These are phyloP conservation scores for Diplodia corticola DNA, from an alignment of 2,329 filamentous ascomycete genomes.

Conservation along the genomic window DNA sequence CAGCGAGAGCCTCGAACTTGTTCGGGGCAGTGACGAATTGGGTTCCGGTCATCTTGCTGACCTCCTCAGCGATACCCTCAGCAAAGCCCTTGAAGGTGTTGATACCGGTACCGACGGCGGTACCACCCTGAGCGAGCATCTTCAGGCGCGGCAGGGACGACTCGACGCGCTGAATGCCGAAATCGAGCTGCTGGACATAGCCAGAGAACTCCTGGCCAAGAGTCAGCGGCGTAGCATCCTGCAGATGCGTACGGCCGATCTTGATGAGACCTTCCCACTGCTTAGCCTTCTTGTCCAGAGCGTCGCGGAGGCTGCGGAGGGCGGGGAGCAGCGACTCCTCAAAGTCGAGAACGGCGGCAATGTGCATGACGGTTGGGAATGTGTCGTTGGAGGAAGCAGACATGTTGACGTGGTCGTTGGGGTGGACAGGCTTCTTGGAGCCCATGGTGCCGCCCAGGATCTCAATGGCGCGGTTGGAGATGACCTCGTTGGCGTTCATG, in stretches of 20 bases:
- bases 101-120: constrained; percentile 93
- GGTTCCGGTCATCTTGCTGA: constrained; percentile 87
- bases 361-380: constrained; percentile 99
- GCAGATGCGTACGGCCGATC: constrained; percentile 95
- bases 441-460: constrained; percentile 93
- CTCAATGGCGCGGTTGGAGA: constrained; percentile 98
- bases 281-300: constrained; percentile 84
- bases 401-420: constrained; percentile 99
- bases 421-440: constrained; percentile 97
- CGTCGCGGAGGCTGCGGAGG: constrained; percentile 76
- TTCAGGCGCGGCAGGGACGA: constrained; percentile 79
- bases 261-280: constrained; percentile 96
- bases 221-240: constrained; percentile 94
- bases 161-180: constrained; percentile 84
- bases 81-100: constrained; percentile 98
- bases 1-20: constrained; percentile 96
- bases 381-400: constrained; percentile 98
- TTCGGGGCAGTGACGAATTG: constrained; percentile 96
- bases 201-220: constrained; percentile 97
- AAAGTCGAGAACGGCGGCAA: constrained; percentile 91
- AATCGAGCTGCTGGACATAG: constrained; percentile 92
- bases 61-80: constrained; percentile 86
- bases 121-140: constrained; percentile 90
- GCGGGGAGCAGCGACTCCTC: constrained; percentile 83
- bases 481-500: constrained; percentile 99